Percentiles rank a stretch among this genome's conserved stretches.
phyloP scores from a whole-genome alignment of 2,329 filamentous ascomycete species.

The Talaromyces marneffei region DNA sequence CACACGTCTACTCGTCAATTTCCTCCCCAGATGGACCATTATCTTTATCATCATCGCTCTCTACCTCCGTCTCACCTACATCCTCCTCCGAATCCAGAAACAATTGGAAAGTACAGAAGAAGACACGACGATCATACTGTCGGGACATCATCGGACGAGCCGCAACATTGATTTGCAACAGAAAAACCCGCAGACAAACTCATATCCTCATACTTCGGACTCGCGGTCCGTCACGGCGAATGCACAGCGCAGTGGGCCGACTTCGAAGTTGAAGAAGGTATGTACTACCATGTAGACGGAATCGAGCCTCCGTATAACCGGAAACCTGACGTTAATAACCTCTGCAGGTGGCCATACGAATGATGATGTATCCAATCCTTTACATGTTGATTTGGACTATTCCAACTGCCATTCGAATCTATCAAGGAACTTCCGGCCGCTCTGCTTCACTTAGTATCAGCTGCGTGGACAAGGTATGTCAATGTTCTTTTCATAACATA shows the following conservation, averaged over 20 bases:
- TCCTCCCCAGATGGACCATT: constrained; percentile 9
- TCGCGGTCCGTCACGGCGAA: neutral
- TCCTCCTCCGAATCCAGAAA: constrained; percentile 3
- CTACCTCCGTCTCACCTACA: constrained; percentile 5
- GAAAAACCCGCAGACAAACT: neutral
- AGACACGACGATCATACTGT: constrained; percentile 8
- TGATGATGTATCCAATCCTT: constrained; percentile 9
- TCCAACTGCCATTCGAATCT: constrained; percentile 6
- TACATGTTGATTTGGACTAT: constrained; percentile 8
- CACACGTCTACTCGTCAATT: constrained; percentile 8
- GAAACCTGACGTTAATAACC: neutral
- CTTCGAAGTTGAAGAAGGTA: constrained; percentile 8
- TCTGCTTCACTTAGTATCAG: neutral
- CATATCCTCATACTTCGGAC: neutral
- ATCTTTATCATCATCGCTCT: constrained; percentile 5
- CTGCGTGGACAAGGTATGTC: constrained; percentile 2
- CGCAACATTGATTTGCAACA: neutral
- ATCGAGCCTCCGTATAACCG: too few relatives aligned
- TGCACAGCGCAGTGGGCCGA: neutral
- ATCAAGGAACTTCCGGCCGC: neutral
- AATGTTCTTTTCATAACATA: neutral
- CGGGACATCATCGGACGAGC: neutral
- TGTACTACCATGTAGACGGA: neutral
- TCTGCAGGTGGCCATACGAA: neutral
- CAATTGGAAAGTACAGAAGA: constrained; percentile 1